phyloP scores from a whole-genome alignment of 225 moss, liverwort and hornwort genomes.

The Asterella californica region DNA sequence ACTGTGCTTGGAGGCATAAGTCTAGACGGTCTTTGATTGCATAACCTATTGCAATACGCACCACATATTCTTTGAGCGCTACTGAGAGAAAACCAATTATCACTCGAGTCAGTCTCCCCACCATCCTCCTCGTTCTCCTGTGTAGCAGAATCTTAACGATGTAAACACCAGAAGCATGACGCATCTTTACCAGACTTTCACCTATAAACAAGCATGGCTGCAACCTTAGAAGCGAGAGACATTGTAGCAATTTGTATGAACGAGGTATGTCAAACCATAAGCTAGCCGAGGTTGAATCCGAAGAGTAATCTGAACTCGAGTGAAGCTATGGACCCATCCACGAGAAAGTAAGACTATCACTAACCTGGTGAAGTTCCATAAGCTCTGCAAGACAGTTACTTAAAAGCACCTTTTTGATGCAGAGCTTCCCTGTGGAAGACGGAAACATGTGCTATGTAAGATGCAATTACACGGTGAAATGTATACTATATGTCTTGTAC shows the following conservation, averaged over 20 bases:
- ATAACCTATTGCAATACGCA: slow-evolving; percentile 8
- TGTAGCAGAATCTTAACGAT: not conserved
- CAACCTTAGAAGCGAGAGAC: not conserved
- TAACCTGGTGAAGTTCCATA: slow-evolving; percentile 96
- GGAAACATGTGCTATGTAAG: not conserved
- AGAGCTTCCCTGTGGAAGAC: slow-evolving; percentile 70
- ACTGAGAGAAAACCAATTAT: slow-evolving; percentile 96
- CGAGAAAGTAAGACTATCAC: not conserved
- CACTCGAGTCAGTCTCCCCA: slow-evolving; percentile 81
- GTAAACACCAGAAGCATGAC: not conserved
- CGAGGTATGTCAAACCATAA: not conserved
- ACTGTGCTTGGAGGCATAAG: not conserved
- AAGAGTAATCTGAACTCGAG: not conserved
- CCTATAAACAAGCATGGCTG: not conserved
- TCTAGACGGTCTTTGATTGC: no score
- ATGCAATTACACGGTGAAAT: not conserved
- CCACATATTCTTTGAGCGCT: slow-evolving; percentile 99
- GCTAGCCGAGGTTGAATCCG: not conserved
- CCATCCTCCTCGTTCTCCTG: slow-evolving; percentile 98
- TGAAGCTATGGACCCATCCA: not conserved
- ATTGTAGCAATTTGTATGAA: not conserved
- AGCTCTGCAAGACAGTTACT: slow-evolving; percentile 98
- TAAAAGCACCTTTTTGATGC: slow-evolving; percentile 94
- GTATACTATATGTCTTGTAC: no score
- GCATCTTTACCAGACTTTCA: not conserved